phyloP scores from a whole-genome alignment of 2,329 filamentous ascomycete species.

The Pseudogymnoascus sp. region DNA sequence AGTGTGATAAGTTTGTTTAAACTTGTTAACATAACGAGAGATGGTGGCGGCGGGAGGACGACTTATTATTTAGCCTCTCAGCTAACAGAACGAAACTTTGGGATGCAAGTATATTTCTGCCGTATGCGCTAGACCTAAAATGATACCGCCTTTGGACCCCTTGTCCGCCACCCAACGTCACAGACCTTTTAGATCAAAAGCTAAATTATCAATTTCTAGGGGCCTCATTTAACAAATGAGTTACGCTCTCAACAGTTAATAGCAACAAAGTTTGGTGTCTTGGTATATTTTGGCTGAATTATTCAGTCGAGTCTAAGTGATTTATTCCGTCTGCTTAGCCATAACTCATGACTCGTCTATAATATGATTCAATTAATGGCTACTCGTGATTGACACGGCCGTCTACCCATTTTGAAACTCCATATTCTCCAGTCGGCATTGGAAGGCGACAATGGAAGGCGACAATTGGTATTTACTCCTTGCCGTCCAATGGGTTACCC shows the following conservation, averaged over 20 bases:
- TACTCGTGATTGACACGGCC: background rate
- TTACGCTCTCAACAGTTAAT: background rate
- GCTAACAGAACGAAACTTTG: background rate
- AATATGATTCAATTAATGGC: background rate
- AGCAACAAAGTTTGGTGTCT: background rate
- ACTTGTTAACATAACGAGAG: conserved; percentile 1
- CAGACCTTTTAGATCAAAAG: background rate
- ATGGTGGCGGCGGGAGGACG: conserved; percentile 4
- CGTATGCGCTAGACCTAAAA: background rate
- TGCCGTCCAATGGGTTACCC: background rate
- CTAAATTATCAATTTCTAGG: background rate
- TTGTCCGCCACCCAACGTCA: background rate
- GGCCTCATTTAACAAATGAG: background rate
- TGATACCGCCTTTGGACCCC: background rate
- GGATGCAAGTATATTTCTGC: conserved; percentile 3
- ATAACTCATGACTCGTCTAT: conserved; percentile 3
- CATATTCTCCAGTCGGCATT: background rate
- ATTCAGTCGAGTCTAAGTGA: background rate
- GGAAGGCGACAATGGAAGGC: too few relatives aligned
- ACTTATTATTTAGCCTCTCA: conserved; percentile 2
- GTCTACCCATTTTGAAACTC: conserved; percentile 6
- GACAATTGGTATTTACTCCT: conserved; percentile 2
- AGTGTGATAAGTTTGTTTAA: background rate
- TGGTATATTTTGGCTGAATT: background rate
- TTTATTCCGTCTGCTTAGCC: background rate